phyloP scores from a whole-genome alignment of 2,329 filamentous ascomycete species.

The Ophidiomyces ophidiicola region DNA sequence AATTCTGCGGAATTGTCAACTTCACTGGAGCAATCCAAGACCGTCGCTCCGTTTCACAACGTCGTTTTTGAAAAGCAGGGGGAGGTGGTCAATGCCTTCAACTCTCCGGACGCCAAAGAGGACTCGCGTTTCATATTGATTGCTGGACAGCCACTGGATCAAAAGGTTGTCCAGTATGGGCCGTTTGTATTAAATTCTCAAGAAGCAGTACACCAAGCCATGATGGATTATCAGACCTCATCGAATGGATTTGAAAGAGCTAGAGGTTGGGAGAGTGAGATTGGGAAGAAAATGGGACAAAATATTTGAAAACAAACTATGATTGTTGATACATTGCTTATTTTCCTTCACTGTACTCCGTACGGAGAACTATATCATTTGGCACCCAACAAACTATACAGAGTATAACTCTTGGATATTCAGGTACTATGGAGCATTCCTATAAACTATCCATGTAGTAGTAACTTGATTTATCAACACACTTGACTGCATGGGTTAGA shows the following conservation, averaged over 20 bases:
- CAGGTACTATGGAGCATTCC: too few relatives aligned
- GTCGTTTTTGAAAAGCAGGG: slow-evolving; percentile 75
- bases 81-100: slow-evolving; percentile 60
- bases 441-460: too few relatives aligned
- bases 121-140: slow-evolving; percentile 49
- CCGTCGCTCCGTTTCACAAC: slow-evolving; percentile 65
- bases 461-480: too few relatives aligned
- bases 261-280: slow-evolving; percentile 69
- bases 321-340: too few relatives aligned
- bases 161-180: slow-evolving; percentile 71
- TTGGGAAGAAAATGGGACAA: slow-evolving; percentile 59
- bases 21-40: slow-evolving; percentile 24
- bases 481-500: too few relatives aligned
- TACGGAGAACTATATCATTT: too few relatives aligned
- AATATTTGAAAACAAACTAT: too few relatives aligned
- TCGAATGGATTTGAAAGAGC: slow-evolving; percentile 72
- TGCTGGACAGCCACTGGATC: slow-evolving; percentile 67
- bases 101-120: slow-evolving; percentile 52
- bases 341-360: too few relatives aligned
- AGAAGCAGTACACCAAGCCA: slow-evolving; percentile 62
- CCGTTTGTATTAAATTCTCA: slow-evolving; percentile 67
- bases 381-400: too few relatives aligned
- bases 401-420: too few relatives aligned
- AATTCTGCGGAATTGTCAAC: slow-evolving; percentile 20
- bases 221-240: slow-evolving; percentile 60